Conservation (phyloP, 495 filamentous ascomycete species). For the Podospora pseudoanserina region DNA sequence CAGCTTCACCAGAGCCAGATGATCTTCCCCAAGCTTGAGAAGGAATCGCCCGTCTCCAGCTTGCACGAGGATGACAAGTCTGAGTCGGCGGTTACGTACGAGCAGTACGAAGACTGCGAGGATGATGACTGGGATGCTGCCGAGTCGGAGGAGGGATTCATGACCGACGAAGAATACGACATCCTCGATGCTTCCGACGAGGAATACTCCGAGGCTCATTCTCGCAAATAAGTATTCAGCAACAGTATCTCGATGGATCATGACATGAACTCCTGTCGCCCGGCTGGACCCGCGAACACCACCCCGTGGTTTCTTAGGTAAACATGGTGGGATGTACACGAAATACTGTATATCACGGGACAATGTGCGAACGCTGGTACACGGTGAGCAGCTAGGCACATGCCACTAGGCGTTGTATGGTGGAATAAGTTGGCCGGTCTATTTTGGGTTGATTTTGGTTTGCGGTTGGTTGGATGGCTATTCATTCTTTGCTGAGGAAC, state of each 20-base stretch:
- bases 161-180: constrained; percentile 98
- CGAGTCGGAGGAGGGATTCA: constrained; percentile 61
- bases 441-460: background rate
- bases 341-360: background rate
- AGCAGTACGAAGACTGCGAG: constrained; percentile 63
- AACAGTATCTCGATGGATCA: background rate
- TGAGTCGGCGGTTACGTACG: constrained; percentile 23
- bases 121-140: constrained; percentile 60
- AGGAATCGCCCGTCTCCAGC: constrained; percentile 83
- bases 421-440: background rate
- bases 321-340: background rate
- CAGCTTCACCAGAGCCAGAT: constrained; percentile 58
- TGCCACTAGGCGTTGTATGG: background rate
- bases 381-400: background rate
- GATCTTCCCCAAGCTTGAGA: constrained; percentile 96
- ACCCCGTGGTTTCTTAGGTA: background rate
- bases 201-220: constrained; percentile 57
- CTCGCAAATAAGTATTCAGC: constrained; percentile 32
- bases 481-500: background rate
- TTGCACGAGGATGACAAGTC: constrained; percentile 56
- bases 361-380: background rate
- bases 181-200: constrained; percentile 94
- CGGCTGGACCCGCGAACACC: background rate
- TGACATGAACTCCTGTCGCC: background rate
- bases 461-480: background rate